A percentile compares a stretch with the other conserved stretches of the same genome.
phyloP scores from a whole-genome alignment of 2,329 filamentous ascomycete genomes.

The Keithomyces neogunnii region DNA sequence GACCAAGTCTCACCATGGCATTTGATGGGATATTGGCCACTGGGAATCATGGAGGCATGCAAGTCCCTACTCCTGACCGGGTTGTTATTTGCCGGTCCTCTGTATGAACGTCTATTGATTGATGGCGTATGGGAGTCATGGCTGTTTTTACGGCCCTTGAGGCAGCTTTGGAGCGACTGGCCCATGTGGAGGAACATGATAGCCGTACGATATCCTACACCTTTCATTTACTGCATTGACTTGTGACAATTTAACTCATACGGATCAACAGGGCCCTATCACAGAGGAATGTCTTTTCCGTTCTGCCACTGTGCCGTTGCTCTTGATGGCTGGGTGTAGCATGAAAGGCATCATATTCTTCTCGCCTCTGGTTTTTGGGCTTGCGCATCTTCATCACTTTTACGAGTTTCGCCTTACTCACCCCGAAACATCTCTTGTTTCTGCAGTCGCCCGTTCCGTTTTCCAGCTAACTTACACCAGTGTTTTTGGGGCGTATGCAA shows the following conservation, averaged over 20 bases:
- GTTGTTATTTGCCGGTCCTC: slow-evolving; percentile 72
- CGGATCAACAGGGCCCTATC: slow-evolving; percentile 59
- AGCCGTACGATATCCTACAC: slow-evolving; percentile 47
- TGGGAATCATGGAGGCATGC: slow-evolving; percentile 54
- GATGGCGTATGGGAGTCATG: slow-evolving; percentile 63
- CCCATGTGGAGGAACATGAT: slow-evolving; percentile 81
- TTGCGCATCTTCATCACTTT: slow-evolving; percentile 91
- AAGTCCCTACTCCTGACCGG: slow-evolving; percentile 62
- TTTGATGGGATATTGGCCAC: slow-evolving; percentile 73
- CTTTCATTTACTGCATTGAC: neutral
- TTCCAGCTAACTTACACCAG: slow-evolving; percentile 88
- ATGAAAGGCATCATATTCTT: slow-evolving; percentile 60
- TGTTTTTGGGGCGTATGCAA: slow-evolving; percentile 86
- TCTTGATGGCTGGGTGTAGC: slow-evolving; percentile 60
- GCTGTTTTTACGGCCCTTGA: slow-evolving; percentile 45
- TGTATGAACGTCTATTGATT: slow-evolving; percentile 71
- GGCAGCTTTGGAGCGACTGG: slow-evolving; percentile 62
- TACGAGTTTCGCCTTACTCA: slow-evolving; percentile 86
- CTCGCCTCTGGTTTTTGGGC: slow-evolving; percentile 81
- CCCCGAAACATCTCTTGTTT: slow-evolving; percentile 54
- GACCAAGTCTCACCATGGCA: slow-evolving; percentile 35
- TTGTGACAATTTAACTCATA: neutral
- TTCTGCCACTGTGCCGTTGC: slow-evolving; percentile 73
- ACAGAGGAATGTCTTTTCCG: slow-evolving; percentile 95
- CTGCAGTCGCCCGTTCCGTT: slow-evolving; percentile 61